These are phyloP conservation scores for Setaria viridis DNA, from an alignment of 202 grass and related monocot species.

Conservation along the genomic window DNA sequence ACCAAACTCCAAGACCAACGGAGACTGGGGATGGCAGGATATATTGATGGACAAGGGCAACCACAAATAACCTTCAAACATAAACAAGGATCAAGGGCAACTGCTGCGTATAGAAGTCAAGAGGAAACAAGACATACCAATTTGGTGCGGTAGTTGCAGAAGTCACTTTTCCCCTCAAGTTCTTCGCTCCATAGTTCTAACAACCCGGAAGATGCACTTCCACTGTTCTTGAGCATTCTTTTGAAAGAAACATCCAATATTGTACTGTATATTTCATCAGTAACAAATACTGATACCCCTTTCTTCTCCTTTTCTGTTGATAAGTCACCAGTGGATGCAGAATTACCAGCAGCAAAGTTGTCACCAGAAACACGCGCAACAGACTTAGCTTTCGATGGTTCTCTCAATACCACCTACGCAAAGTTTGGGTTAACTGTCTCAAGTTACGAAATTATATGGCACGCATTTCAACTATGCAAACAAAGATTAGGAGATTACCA, in stretches of 20 bases:
- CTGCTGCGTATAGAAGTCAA: constrained; percentile 22
- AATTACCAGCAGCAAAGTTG: constrained; percentile 60
- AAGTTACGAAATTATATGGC: constrained; percentile 32
- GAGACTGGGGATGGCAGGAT: neutral
- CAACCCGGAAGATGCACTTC: constrained; percentile 50
- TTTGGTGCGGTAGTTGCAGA: constrained; percentile 82
- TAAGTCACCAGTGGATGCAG: constrained; percentile 45
- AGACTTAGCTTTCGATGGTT: constrained; percentile 85
- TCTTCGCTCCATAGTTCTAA: constrained; percentile 95
- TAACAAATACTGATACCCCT: constrained; percentile 68
- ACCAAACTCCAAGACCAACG: constrained; percentile 11
- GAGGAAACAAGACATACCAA: constrained; percentile 68
- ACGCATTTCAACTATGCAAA: constrained; percentile 35
- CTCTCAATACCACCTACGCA: constrained; percentile 84
- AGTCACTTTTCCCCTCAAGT: constrained; percentile 91
- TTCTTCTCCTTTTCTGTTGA: constrained; percentile 88
- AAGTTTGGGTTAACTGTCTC: constrained; percentile 44
- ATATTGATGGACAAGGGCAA: constrained; percentile 6
- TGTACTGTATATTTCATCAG: constrained; percentile 81
- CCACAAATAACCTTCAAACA: constrained; percentile 10
- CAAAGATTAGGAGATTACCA: constrained; percentile 65
- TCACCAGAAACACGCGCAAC: constrained; percentile 67
- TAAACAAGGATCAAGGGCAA: constrained; percentile 25
- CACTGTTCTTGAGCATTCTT: constrained; percentile 95
- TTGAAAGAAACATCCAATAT: constrained; percentile 89